Evolutionary conservation across 441 rosid species (phyloP).

Genomic region (Adansonia madagascariensis): DNA sequence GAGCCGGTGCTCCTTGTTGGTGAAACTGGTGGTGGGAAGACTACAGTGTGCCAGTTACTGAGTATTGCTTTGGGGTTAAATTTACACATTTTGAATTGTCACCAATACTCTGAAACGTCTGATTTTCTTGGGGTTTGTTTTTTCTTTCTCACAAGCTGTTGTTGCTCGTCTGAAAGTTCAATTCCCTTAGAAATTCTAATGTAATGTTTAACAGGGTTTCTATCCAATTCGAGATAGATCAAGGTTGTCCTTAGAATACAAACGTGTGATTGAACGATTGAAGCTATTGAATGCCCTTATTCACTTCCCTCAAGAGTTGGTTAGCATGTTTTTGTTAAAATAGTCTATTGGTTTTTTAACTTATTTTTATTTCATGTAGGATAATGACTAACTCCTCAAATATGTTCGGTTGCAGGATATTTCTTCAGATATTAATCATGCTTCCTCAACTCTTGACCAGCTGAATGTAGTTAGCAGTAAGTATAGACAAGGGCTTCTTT

Average conservation of each 20-base stretch:
- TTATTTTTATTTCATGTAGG: conserved; percentile 23
- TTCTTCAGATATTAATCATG: conserved; percentile 69
- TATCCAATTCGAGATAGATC: conserved; percentile 97
- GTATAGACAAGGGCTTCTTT: conserved; percentile 52
- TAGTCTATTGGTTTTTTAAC: conserved; percentile 13
- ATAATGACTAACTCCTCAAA: background rate
- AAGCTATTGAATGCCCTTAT: conserved; percentile 57
- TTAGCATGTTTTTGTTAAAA: conserved; percentile 39
- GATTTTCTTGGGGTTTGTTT: conserved; percentile 94
- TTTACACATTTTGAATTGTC: conserved; percentile 94
- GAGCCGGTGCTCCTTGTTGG: conserved; percentile 99
- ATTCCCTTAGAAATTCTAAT: conserved; percentile 25
- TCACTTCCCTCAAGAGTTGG: conserved; percentile 46
- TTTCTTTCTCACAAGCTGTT: conserved; percentile 20
- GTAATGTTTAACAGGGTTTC: conserved; percentile 70
- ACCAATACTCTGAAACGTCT: conserved; percentile 95
- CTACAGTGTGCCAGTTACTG: conserved; percentile 91
- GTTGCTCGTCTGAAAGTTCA: conserved; percentile 10
- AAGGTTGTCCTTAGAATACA: conserved; percentile 60
- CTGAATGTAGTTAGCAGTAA: conserved; percentile 45
- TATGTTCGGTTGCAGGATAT: conserved; percentile 52
- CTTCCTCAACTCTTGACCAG: conserved; percentile 60
- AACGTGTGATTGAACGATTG: conserved; percentile 58
- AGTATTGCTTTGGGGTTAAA: conserved; percentile 56
- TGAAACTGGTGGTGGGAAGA: conserved; percentile 99